Evolutionary conservation across 768 basidiomycete genomes (phyloP).

Genomic region (Pleurotus ostreatus): DNA sequence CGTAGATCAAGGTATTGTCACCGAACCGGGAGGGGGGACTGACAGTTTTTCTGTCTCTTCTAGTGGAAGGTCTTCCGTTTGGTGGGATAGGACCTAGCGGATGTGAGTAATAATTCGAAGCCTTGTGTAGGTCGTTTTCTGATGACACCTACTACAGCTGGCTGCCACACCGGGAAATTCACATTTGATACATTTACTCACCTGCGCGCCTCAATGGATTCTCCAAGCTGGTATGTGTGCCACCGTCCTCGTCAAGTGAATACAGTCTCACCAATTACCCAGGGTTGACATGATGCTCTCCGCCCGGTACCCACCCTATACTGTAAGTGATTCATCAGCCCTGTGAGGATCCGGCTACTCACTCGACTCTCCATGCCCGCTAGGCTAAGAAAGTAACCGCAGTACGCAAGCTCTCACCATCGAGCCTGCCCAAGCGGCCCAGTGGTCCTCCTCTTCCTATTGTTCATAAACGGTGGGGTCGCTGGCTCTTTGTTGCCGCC

Average conservation of each 20-base stretch:
- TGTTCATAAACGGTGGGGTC: constrained; percentile 31
- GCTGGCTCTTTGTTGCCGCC: constrained; percentile 40
- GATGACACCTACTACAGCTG: constrained; percentile 32
- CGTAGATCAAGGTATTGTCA: constrained; percentile 14
- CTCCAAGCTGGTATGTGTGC: constrained; percentile 48
- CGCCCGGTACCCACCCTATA: constrained; percentile 64
- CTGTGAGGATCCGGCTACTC: too few relatives aligned
- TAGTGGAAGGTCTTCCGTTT: constrained; percentile 65
- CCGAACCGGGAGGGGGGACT: too few relatives aligned
- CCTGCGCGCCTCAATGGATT: constrained; percentile 54
- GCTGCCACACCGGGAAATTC: constrained; percentile 69
- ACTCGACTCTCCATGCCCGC: not conserved
- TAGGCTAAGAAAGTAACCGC: constrained; percentile 30
- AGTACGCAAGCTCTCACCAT: constrained; percentile 18
- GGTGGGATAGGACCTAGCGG: constrained; percentile 73
- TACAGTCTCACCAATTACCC: constrained; percentile 14
- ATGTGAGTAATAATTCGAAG: constrained; percentile 36
- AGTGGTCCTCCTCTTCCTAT: constrained; percentile 30
- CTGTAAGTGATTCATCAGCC: constrained; percentile 17
- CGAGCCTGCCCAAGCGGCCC: constrained; percentile 41
- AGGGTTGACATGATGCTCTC: constrained; percentile 49
- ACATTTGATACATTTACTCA: constrained; percentile 80
- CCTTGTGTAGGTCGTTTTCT: constrained; percentile 1
- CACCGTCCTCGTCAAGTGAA: too few relatives aligned
- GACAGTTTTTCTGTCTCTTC: not conserved